Evolutionary conservation across 2,329 filamentous ascomycete species (phyloP), one percentile per base, ranked within the genome.

Genomic region (Rhinocladiella mackenziei): DNA sequence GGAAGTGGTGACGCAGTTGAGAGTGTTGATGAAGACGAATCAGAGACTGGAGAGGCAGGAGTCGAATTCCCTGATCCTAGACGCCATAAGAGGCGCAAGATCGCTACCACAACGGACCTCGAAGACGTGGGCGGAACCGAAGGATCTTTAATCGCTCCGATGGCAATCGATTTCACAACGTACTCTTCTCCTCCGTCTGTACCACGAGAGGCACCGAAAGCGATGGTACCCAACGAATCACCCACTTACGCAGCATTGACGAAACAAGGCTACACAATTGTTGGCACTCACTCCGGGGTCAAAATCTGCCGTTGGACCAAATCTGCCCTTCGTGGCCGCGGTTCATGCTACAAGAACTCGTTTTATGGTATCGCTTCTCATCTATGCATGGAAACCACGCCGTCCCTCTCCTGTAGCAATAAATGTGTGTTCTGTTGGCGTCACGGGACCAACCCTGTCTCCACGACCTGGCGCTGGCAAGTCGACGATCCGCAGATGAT

Each of bases 401-500:
- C 91, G 0, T 95, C 89, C 0, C 78, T 98, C 3, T 94, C 88
- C 7, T 98, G 91, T 74, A 92, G 85, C 51, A 97, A 97, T 72
- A 97, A 98, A 65, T 97, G 92, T 65, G 88, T 98, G 55, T 98
- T 97, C 66, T 98, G 91, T 75, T 98, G 91, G 92, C 83, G 92
- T 5, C 92, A 97, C 62, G 92, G 91, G 40, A 97, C 92, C 0
- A 98, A 97, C 63, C 91, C 91, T 0, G 92, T 97, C 0, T 89
- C 89, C 35, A 97, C 92, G 2, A 94, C 85, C 3, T 97, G 92
- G 91, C 83, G 91, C 49, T 98, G 91, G 91, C 80, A 89, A 38
- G 87, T 96, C 20, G 92, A 97, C 61, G 83, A 87, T 0, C 89
- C 91, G 0, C 84, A 95, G 17, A 66, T 89, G 58, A 94, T 97